Evolutionary conservation across 768 basidiomycete genomes (phyloP).

Genomic region (Russula vinacea): DNA sequence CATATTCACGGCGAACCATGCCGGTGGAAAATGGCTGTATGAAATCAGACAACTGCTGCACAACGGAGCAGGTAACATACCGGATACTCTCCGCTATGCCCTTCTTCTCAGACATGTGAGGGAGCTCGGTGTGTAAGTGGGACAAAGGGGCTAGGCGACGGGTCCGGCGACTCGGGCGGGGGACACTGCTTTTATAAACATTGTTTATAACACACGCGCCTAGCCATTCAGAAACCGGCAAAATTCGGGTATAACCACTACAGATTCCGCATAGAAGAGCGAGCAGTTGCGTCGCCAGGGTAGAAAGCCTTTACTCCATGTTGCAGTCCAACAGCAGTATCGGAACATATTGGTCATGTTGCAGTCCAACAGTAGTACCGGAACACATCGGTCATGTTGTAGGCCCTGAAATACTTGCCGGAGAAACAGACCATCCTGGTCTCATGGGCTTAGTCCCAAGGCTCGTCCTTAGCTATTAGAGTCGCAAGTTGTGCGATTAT

Average conservation of each 20-base stretch:
- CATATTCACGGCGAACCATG: slow-evolving; percentile 58
- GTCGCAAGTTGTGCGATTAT: too few relatives aligned
- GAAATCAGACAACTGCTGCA: not conserved
- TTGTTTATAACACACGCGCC: not conserved
- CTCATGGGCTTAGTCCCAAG: too few relatives aligned
- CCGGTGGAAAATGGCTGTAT: slow-evolving; percentile 49
- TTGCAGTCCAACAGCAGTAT: too few relatives aligned
- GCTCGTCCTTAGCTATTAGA: too few relatives aligned
- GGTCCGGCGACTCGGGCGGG: too few relatives aligned
- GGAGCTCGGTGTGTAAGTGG: not conserved
- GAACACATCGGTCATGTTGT: too few relatives aligned
- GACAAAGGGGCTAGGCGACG: not conserved
- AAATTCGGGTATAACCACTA: not conserved
- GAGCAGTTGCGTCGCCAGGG: not conserved
- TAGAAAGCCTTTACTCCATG: too few relatives aligned
- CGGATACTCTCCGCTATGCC: slow-evolving; percentile 39
- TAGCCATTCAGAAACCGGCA: slow-evolving; percentile 19
- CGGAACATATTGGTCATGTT: too few relatives aligned
- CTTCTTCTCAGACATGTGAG: slow-evolving; percentile 30
- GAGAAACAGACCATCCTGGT: too few relatives aligned
- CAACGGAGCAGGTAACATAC: slow-evolving; percentile 28
- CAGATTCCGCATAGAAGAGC: not conserved
- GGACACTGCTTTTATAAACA: not conserved
- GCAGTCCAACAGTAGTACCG: too few relatives aligned
- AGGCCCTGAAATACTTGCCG: too few relatives aligned